Conservation (phyloP, 2,329 filamentous ascomycete species). For the Sporothrix globosa region DNA sequence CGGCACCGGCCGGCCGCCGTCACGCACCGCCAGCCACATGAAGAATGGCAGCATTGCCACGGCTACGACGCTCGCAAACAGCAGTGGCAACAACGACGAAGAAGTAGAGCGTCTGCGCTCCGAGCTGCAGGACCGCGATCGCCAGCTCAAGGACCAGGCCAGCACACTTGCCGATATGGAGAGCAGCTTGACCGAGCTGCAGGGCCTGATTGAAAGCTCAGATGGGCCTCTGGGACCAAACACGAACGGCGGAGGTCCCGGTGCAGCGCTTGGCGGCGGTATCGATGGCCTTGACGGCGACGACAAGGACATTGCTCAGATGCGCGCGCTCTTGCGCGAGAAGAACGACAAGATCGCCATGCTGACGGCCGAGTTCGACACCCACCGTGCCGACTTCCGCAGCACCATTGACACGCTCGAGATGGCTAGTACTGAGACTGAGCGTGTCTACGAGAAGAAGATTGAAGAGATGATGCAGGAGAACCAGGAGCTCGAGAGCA, state of each 20-base stretch:
- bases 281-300: conserved; percentile 42
- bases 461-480: conserved; percentile 85
- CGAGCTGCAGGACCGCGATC: conserved; percentile 81
- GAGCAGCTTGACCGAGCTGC: conserved; percentile 76
- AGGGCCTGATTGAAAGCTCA: conserved; percentile 66
- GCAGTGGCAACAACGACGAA: conserved; percentile 67
- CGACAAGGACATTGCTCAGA: conserved; percentile 63
- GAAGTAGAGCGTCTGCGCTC: conserved; percentile 73
- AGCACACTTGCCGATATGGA: conserved; percentile 87
- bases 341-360: conserved; percentile 96
- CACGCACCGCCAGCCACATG: conserved; percentile 38
- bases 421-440: conserved; percentile 91
- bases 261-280: neutral
- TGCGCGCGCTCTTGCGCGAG: conserved; percentile 82
- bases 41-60: conserved; percentile 36
- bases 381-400: conserved; percentile 91
- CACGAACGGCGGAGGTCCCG: conserved; percentile 34
- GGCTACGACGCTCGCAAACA: conserved; percentile 36
- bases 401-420: conserved; percentile 97
- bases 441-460: conserved; percentile 92
- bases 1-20: conserved; percentile 55
- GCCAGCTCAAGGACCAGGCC: conserved; percentile 86
- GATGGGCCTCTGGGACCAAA: conserved; percentile 46
- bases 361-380: conserved; percentile 92
- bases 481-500: conserved; percentile 77